Percentiles rank a stretch among this genome's conserved stretches.
phyloP scores from a whole-genome alignment of 2,329 filamentous ascomycete species.

The Colletotrichum sidae region DNA sequence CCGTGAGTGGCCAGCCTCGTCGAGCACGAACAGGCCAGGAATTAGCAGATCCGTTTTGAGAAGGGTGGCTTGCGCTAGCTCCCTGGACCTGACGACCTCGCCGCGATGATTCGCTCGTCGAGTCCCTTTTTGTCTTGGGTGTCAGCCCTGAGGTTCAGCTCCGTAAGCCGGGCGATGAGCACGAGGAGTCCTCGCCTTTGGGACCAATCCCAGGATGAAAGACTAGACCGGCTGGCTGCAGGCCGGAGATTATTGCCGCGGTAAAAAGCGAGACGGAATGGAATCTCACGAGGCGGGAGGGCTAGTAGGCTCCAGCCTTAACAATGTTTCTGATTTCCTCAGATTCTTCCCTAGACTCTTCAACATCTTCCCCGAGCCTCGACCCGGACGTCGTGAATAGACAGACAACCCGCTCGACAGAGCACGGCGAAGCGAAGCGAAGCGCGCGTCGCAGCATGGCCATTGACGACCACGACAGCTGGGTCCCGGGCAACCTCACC shows the following conservation, averaged over 20 bases:
- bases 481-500: constrained; percentile 30
- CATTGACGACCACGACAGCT: constrained; percentile 10
- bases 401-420: too few species aligned
- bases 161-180: neutral
- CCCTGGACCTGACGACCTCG: neutral
- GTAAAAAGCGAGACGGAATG: too few species aligned
- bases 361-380: neutral
- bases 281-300: neutral
- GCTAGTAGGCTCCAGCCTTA: neutral
- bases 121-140: constrained; percentile 16
- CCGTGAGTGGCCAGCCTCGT: constrained; percentile 28
- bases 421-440: neutral
- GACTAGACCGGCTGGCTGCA: constrained; percentile 12
- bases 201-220: neutral
- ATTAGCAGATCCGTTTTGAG: constrained; percentile 1
- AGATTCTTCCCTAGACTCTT: neutral
- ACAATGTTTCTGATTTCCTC: neutral
- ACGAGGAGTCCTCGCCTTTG: neutral
- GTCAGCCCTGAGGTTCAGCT: constrained; percentile 32
- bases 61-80: constrained; percentile 18
- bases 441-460: neutral
- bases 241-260: neutral
- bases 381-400: too few species aligned
- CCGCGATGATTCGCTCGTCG: neutral
- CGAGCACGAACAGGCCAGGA: neutral